Evolutionary conservation across 306 rosid species (phyloP).

Genomic region (Luffa aegyptiaca): DNA sequence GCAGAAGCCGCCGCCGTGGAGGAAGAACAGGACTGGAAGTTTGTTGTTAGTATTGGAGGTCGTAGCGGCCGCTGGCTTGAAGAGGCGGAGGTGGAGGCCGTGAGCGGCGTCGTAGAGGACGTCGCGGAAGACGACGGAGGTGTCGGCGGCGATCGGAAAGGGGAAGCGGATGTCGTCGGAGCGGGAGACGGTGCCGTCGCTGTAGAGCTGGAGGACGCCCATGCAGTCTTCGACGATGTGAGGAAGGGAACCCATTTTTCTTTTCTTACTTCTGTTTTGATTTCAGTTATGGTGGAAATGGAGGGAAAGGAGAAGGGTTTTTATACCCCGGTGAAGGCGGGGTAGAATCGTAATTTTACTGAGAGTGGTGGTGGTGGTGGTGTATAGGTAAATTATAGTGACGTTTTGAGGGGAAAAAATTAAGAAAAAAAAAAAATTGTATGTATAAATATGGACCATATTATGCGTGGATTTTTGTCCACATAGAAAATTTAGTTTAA

Average conservation of each 20-base stretch:
- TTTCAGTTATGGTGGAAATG: neutral
- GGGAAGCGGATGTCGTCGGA: slow-evolving; percentile 36
- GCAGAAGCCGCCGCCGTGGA: slow-evolving; percentile 92
- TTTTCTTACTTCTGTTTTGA: too few species aligned
- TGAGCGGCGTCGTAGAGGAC: slow-evolving; percentile 28
- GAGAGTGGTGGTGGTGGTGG: neutral
- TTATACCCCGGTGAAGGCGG: neutral
- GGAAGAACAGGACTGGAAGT: slow-evolving; percentile 43
- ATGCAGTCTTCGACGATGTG: slow-evolving; percentile 76
- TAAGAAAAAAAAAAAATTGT: too few species aligned
- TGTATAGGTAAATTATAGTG: neutral
- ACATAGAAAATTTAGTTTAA: too few species aligned
- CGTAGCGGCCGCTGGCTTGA: slow-evolving; percentile 26
- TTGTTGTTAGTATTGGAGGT: neutral
- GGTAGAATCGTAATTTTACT: neutral
- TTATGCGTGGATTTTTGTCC: neutral
- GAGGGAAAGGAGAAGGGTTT: neutral
- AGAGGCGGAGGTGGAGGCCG: slow-evolving; percentile 59
- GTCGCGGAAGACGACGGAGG: slow-evolving; percentile 45
- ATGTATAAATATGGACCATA: neutral
- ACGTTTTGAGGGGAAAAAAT: neutral
- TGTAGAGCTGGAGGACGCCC: slow-evolving; percentile 74
- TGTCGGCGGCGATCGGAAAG: slow-evolving; percentile 28
- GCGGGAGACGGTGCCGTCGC: slow-evolving; percentile 70
- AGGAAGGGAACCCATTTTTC: slow-evolving; percentile 56